phyloP scores from a whole-genome alignment of 164 flowering plant species.

The Piper betle region DNA sequence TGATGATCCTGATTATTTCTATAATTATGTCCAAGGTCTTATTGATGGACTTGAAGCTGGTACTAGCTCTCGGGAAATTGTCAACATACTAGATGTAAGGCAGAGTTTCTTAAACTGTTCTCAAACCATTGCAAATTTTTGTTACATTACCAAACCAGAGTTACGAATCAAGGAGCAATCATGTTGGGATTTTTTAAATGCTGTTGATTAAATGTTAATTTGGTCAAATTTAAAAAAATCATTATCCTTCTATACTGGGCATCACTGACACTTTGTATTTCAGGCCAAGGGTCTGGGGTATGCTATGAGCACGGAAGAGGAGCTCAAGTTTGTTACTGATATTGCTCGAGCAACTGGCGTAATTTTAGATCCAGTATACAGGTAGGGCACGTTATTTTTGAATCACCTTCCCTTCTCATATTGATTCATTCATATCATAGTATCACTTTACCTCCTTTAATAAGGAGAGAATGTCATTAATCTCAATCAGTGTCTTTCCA shows the following conservation, averaged over 20 bases:
- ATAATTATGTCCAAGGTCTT: slow-evolving; percentile 60
- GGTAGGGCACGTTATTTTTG: slow-evolving; percentile 23
- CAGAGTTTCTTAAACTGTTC: too few species aligned
- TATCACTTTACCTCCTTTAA: too few species aligned
- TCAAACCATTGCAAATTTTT: background rate
- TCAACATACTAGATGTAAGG: slow-evolving; percentile 57
- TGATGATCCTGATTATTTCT: slow-evolving; percentile 85
- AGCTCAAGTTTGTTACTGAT: slow-evolving; percentile 70
- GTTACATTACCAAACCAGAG: too few species aligned
- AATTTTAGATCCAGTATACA: slow-evolving; percentile 87
- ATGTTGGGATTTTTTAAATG: too few species aligned
- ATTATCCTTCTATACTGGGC: background rate
- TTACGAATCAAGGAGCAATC: too few species aligned
- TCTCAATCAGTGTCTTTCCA: too few species aligned
- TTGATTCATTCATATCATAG: background rate
- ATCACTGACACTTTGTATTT: background rate
- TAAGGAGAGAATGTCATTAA: too few species aligned
- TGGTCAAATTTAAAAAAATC: background rate
- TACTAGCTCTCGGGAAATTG: slow-evolving; percentile 56
- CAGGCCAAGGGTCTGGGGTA: slow-evolving; percentile 72
- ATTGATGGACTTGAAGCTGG: slow-evolving; percentile 78
- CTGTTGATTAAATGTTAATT: too few species aligned
- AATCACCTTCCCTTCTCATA: background rate
- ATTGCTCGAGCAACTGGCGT: slow-evolving; percentile 76
- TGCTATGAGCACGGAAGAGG: slow-evolving; percentile 77